These are phyloP conservation scores for Candida silvicultrix DNA, from an alignment of 805 yeast genomes.

Conservation along the genomic window DNA sequence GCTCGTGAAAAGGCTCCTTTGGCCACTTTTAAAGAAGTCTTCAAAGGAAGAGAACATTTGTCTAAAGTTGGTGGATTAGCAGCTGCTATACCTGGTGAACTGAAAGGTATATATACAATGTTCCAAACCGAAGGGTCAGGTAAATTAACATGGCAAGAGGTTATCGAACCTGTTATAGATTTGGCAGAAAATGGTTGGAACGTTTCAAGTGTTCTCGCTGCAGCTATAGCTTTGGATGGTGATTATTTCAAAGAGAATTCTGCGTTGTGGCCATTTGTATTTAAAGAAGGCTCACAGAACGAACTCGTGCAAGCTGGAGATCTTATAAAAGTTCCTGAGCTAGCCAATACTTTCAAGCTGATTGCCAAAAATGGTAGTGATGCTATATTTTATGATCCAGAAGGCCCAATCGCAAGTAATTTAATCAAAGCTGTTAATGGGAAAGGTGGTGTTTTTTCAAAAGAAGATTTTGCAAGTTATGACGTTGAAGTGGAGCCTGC, in stretches of 20 bases:
- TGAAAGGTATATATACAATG: conserved; percentile 71
- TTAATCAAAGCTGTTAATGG: conserved; percentile 43
- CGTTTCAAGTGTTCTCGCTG: conserved; percentile 37
- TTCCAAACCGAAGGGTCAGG: conserved; percentile 64
- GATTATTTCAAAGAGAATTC: conserved; percentile 24
- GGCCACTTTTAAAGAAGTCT: conserved; percentile 61
- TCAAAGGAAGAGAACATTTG: conserved; percentile 33
- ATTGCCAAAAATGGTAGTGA: conserved; percentile 75
- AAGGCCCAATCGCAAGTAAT: conserved; percentile 62
- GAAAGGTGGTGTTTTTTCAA: conserved; percentile 62
- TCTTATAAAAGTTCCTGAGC: conserved; percentile 45
- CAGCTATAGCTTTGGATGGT: conserved; percentile 34
- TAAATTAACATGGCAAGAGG: conserved; percentile 59
- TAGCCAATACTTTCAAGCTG: conserved; percentile 60
- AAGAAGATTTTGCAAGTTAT: conserved; percentile 64
- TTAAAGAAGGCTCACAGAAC: conserved; percentile 24
- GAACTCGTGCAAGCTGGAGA: conserved; percentile 52
- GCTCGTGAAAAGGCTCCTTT: conserved; percentile 87
- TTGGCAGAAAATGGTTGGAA: conserved; percentile 62
- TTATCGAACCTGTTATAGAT: conserved; percentile 70
- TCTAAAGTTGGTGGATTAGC: conserved; percentile 84
- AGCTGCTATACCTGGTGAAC: conserved; percentile 85
- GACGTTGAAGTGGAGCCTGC: conserved; percentile 37
- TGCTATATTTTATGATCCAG: conserved; percentile 77
- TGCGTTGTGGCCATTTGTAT: conserved; percentile 53